Base-by-base conservation (phyloP, 805 yeast species). In the Candida insectalens region DNA sequence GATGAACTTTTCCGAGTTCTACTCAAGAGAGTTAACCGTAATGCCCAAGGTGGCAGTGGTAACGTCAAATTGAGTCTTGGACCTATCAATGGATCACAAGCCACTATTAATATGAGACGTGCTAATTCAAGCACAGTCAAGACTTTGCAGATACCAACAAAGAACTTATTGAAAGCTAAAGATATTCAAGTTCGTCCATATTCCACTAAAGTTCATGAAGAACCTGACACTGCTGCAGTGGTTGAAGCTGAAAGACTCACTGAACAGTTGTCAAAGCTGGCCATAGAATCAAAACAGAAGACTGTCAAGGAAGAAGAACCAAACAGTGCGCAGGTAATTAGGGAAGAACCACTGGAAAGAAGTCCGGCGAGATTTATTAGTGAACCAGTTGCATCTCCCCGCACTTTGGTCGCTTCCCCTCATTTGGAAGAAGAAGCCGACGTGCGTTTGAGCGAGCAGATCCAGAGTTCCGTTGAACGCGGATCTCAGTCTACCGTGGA, bases 61-160 rank as follows among this genome's bases (percentile, higher is more conserved):
- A 59, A 51, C 34, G 42, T 58, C 9, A 51, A 40, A 34, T 41
- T 57, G 5, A 47, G 43, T 13, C 25, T 57, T 9, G 45, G 48
- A 19, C 37, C 46, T 1, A 36, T 42, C 3, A 36, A 38, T 17
- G 34, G 40, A 18, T 46, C 43, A 13, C 42, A 45, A 15, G 40
- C 51, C 6, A 44, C 49, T 5, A 26, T 55, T 13, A 46, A 41
- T 23, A 37, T 55, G 12, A 45, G 61, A 39, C 50, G 54, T 33
- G 38, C 58, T 5, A 55, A 50, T 30, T 51, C 61, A 10, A 39
- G 42, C 18, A 29, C 33, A 7, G 37, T 49, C n/a, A 53, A 46
- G 33, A 50, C 49, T n/a, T 33, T 55, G 22, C 38, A n/a, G 19
- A 6, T 57, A 13, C 42, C 42, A 16, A 48, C 37, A 23, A 16